Conservation (phyloP, 176 grass and related monocot genomes). For the Cenchrus fungigraminus region DNA sequence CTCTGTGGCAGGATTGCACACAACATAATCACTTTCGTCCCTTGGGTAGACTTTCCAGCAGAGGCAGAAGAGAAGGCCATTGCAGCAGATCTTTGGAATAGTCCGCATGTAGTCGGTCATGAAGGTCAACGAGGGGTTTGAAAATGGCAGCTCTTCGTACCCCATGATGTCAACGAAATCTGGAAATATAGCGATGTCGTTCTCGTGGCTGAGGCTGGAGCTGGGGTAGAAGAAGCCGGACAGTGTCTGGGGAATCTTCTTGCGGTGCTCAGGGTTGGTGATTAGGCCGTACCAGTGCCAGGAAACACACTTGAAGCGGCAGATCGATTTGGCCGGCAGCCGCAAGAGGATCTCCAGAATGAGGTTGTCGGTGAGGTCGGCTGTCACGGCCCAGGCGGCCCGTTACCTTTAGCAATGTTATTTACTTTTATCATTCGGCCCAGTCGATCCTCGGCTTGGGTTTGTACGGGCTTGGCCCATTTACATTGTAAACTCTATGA, state of each 20-base stretch:
- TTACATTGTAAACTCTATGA: no score
- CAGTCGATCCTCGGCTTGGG: no score
- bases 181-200: background rate
- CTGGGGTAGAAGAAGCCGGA: background rate
- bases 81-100: constrained; percentile 19
- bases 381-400: no score
- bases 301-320: constrained; percentile 27
- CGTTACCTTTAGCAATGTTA: no score
- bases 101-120: background rate
- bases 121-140: background rate
- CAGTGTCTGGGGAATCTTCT: background rate
- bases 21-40: background rate
- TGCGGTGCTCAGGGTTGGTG: background rate
- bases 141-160: background rate
- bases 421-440: no score
- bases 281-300: constrained; percentile 28
- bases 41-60: background rate
- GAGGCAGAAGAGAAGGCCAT: constrained; percentile 28
- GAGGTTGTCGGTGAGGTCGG: background rate
- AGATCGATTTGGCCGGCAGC: constrained; percentile 10
- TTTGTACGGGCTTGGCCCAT: no score
- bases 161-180: background rate
- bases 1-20: constrained; percentile 21
- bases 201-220: no score
- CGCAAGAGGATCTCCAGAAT: constrained; percentile 16